Conservation (phyloP, 257 asterid genomes). For the Nicotiana sylvestris region DNA sequence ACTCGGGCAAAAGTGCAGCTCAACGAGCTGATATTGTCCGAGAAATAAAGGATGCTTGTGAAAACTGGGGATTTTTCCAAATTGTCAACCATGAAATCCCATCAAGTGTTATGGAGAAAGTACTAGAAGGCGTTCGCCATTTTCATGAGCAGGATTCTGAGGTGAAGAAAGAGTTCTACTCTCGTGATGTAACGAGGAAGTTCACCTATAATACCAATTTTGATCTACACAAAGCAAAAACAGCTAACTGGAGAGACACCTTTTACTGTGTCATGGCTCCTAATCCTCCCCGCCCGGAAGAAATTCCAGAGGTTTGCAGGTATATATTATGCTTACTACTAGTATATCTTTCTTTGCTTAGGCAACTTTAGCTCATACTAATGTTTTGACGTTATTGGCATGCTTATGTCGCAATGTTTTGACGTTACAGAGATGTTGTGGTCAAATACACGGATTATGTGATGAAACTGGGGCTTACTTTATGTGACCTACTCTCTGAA, state of each 20-base stretch:
- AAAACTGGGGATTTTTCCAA: slow-evolving; percentile 21
- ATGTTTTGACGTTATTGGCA: not conserved
- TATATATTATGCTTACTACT: not conserved
- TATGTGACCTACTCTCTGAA: slow-evolving; percentile 37
- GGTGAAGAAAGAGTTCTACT: slow-evolving; percentile 20
- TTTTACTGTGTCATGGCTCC: slow-evolving; percentile 13
- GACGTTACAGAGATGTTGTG: slow-evolving; percentile 17
- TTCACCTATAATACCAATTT: slow-evolving; percentile 15
- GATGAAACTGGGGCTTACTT: slow-evolving; percentile 22
- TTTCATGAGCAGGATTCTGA: slow-evolving; percentile 31
- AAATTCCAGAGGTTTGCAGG: slow-evolving; percentile 21
- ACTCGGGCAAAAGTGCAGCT: not conserved
- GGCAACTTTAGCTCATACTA: slow-evolving; percentile 18
- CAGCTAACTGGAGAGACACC: slow-evolving; percentile 27
- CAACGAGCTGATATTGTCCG: slow-evolving; percentile 2
- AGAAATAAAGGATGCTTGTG: slow-evolving; percentile 5
- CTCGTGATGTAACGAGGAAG: slow-evolving; percentile 8
- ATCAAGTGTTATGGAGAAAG: slow-evolving; percentile 8
- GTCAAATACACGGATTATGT: slow-evolving; percentile 32
- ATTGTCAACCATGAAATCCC: slow-evolving; percentile 18
- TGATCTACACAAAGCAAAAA: slow-evolving; percentile 18
- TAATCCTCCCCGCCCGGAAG: slow-evolving; percentile 16
- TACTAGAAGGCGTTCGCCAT: slow-evolving; percentile 10
- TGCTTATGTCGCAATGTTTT: not conserved
- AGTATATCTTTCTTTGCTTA: not conserved